Evolutionary conservation across 768 basidiomycete species (phyloP).

Genomic region (Trametes coccinea): DNA sequence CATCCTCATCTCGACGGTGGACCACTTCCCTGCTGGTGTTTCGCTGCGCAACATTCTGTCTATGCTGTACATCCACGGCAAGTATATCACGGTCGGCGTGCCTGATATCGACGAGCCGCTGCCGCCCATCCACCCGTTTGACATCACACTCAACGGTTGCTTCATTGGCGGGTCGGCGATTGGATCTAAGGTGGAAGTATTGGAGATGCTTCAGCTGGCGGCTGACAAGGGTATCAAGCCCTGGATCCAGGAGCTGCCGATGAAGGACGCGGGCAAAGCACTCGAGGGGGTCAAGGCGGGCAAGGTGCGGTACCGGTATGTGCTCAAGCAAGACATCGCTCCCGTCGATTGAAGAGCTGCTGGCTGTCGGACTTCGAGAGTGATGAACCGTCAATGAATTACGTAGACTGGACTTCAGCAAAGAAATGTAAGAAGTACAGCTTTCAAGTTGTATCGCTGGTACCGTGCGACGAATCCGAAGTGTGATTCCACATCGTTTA

Average conservation of each 20-base stretch:
- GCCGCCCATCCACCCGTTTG: conserved; percentile 29
- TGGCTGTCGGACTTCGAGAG: neutral
- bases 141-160: conserved; percentile 32
- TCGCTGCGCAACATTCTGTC: conserved; percentile 33
- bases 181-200: conserved; percentile 56
- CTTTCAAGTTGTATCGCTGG: no score
- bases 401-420: neutral
- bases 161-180: conserved; percentile 40
- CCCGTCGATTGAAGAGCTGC: conserved; percentile 1
- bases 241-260: conserved; percentile 44
- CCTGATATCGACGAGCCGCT: conserved; percentile 50
- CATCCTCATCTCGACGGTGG: conserved; percentile 45
- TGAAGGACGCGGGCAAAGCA: conserved; percentile 52
- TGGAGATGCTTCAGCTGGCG: conserved; percentile 61
- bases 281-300: conserved; percentile 49
- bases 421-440: no score
- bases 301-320: conserved; percentile 55
- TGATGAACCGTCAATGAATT: neutral
- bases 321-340: conserved; percentile 40
- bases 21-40: conserved; percentile 24
- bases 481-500: no score
- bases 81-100: conserved; percentile 56
- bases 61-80: conserved; percentile 52
- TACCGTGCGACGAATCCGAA: no score
- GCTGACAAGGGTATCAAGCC: conserved; percentile 53